Evolutionary conservation across 2,329 filamentous ascomycete species (phyloP), one percentile per base, ranked within the genome.

Genomic region (Neonectria faginata): DNA sequence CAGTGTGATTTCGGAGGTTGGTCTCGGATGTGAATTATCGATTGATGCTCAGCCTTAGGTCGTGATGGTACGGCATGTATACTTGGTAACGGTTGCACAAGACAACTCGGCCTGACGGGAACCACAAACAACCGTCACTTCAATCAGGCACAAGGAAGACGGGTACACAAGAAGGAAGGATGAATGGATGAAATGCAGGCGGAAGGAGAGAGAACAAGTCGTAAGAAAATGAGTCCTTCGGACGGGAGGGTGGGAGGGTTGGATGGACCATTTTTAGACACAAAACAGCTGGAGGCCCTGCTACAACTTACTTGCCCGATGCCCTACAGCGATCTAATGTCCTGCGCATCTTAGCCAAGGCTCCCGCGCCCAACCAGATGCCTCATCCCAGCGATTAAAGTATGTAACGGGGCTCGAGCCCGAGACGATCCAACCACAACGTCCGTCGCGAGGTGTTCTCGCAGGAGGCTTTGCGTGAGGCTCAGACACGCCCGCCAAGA

Each of bases 241-340:
- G 44, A 5, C 27, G 33, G 14, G 31, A 27, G 5, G 27, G 55
- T 1, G 27, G 55, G 36, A 18, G 61, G 61, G n/a, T n/a, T n/a
- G n/a, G 61, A 63, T 55, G 55, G 50, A n/a, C 44, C 51, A 56
- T 59, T 63, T 63, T 59, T 59, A 63, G 56, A 44, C 47, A 36
- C 6, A 44, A 44, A 44, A 51, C 14, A 45, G 25, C 25, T 25
- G 54, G 51, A 45, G 29, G 27, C 33, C 20, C 12, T 44, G 36
- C 25, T 16, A 41, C 25, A 10, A 14, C 31, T 29, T 25, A 14
- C 31, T 29, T 25, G 22, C 8, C 27, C 27, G 27, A 31, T 5
- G 39, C 39, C 39, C n/a, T 18, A 41, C n/a, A 41, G 9, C 39
- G 5, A 42, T 42, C 39, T 11, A 39, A 39, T 42, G 10, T 42